Base-by-base conservation (phyloP, 164 flowering plant species). In the Liriodendron chinense region DNA sequence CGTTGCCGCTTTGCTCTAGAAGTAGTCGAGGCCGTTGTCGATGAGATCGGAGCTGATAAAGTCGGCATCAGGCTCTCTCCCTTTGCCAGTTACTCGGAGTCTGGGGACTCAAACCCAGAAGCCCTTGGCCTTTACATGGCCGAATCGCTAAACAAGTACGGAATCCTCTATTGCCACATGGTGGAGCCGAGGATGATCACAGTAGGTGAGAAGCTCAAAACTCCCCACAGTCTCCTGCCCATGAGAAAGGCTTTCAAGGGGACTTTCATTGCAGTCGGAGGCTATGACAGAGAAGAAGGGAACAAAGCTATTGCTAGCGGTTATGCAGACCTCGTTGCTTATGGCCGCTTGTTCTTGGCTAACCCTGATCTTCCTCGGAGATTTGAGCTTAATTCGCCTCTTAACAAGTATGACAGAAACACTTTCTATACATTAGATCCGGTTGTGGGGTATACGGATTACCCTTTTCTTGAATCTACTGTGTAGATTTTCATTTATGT, bases 111-210 rank as follows among this genome's bases (percentile, higher is more conserved):
- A 0, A 73, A 87, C 68, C 93, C 90, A 3, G 49, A 80, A 65
- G 89, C 84, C 57, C 74, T 90, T 7, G 90, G 86, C 1, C 83
- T 87, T 9, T 80, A 88, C 84, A 83, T 89, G 90, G 90, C 80
- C 0, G 65, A 85, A 47, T 25, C 84, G 12, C 59, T 90, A 67
- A 88, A 87, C 76, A 85, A 77, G 66, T 84, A 80, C 62, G 80
- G 77, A 6, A 79, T 88, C 53, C 78, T 77, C 24, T 89, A 87
- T 72, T 76, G 78, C 59, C 93, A 90, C 71, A 75, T 85, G 84
- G 78, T 90, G 12, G 91, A 90, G 77, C 90, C 90, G 9, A 83
- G 90, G 62, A 85, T 88, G 88, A 76, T 66, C 25, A 78, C 76
- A 0, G 74, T 68, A 0, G 83, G 70, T 6, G 85, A 82, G 50